Evolutionary conservation across 73 alveolate genomes (phyloP), one percentile per base, ranked within the genome.

Genomic region (Paramecium sonneborni): DNA sequence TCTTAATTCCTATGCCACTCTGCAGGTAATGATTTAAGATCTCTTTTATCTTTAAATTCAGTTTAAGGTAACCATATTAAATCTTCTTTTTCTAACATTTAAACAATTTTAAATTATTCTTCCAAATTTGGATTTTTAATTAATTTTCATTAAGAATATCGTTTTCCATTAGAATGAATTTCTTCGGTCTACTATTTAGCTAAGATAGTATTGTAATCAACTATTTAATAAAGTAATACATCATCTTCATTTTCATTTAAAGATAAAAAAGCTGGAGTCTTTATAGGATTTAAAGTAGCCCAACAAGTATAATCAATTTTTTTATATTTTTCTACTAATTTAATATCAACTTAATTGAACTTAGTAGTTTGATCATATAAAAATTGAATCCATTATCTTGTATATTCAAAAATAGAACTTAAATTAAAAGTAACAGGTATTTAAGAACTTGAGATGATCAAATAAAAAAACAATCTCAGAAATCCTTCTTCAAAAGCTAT

Each of bases 401-500:
- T 11, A 79, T 43, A 79, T 15, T 79, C 90, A 24, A 79, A 44
- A 12, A 41, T 23, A n/a, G 34, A 41, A 1, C 55, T 46, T 12
- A 34, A 3, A 15, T 38, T n/a, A 46, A 79, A 79, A 8, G 41
- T 14, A 9, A 10, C 55, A 43, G 69, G 69, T 20, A 79, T 18
- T 20, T 79, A 20, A 7, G 21, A 7, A 46, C 46, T 79, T 24
- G 14, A 11, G 8, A 79, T 79, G 15, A 79, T 43, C 14, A 79
- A 43, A 41, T 79, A 28, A 34, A 79, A 79, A 46, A 79, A 79
- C 18, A 79, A 79, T 39, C 44, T 39, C 5, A 79, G 43, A 26
- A 79, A 41, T 6, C 90, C 90, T 79, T 79, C 90, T n/a, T 79
- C 90, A 21, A 79, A 44, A 41, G 74, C 90, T 39, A 79, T 79